Evolutionary conservation across 768 basidiomycete species (phyloP), one percentile per base, ranked within the genome.

Genomic region (Suillus clintonianus): DNA sequence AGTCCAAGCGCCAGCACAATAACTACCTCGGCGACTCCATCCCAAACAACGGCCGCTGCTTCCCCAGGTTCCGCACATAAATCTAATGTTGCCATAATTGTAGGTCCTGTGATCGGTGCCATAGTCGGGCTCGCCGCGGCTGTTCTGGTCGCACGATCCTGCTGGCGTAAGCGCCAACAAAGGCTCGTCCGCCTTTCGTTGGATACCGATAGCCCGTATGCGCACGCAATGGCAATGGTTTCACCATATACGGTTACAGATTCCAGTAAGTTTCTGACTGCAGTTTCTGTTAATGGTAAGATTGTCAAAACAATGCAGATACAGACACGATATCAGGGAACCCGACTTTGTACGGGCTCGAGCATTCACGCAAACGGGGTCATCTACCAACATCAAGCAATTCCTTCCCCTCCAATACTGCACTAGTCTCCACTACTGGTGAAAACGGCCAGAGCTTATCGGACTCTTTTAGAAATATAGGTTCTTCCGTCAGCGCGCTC

Each of bases 41-140:
- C 62, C 36, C 32, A 30, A 17, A 48, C 62, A 22, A 24, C 45
- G 2, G 34, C 58, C 10, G 17, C 27, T 17, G 56, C 54, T 17
- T n/a, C 30, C 17, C 42, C 27, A 22, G 13, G 19, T 47, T 63
- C 62, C 11, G 1, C 60, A 5, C 42, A 59, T 7, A 45, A 48
- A 19, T 17, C 48, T 9, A 42, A 42, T 11, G 48, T 41, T 0
- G 43, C 60, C 22, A 51, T 17, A 19, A 27, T 64, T 19, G 59
- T 54, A 22, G 64, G 64, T 42, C 60, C 51, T 32, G 43, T 57
- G 10, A 43, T 64, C 7, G 64, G 64, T 4, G 45, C 55, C 22
- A 14, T 62, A 27, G 54, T 56, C 9, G 64, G 34, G 30, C 15
- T 61, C 15, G 50, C 43, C n/a, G 34, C 54, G 22, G 11, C 55